Percentiles rank a stretch among this genome's conserved stretches.
These are phyloP conservation scores for Boletus fagicola DNA, from an alignment of 768 basidiomycete species.

Conservation along the genomic window DNA sequence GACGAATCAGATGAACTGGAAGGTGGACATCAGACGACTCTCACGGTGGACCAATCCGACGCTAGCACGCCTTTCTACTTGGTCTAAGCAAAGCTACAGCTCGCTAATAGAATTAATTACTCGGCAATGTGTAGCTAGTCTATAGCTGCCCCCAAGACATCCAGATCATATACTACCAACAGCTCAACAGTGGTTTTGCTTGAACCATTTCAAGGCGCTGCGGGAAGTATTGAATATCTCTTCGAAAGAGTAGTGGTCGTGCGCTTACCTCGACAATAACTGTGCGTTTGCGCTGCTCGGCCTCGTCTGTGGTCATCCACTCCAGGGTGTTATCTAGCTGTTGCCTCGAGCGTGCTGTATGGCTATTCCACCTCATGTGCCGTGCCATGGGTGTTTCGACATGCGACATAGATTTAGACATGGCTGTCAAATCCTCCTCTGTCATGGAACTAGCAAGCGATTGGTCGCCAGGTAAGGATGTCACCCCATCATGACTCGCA, in stretches of 20 bases:
- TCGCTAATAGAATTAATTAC: background rate
- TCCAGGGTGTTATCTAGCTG: slow-evolving; percentile 38
- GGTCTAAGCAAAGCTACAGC: background rate
- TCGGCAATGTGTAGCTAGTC: background rate
- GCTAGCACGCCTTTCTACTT: background rate
- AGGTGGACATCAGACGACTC: background rate
- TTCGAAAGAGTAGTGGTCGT: background rate
- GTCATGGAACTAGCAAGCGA: slow-evolving; percentile 54
- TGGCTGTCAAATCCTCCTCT: slow-evolving; percentile 68
- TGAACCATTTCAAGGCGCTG: slow-evolving; percentile 76
- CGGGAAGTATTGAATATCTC: background rate
- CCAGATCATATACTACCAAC: slow-evolving; percentile 48
- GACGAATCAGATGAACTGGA: background rate
- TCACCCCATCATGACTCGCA: slow-evolving; percentile 50
- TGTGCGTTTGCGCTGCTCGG: slow-evolving; percentile 47
- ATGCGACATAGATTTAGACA: slow-evolving; percentile 77
- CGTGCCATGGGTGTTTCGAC: slow-evolving; percentile 50
- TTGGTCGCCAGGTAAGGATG: slow-evolving; percentile 55
- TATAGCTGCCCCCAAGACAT: background rate
- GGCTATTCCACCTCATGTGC: slow-evolving; percentile 37
- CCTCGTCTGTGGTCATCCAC: slow-evolving; percentile 43
- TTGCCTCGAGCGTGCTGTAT: slow-evolving; percentile 26
- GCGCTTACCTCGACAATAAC: slow-evolving; percentile 70
- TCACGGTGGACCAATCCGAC: background rate
- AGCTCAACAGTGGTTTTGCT: slow-evolving; percentile 66